Conservation (phyloP, 1,139 yeast species). For the Suhomyces bribrorum region DNA sequence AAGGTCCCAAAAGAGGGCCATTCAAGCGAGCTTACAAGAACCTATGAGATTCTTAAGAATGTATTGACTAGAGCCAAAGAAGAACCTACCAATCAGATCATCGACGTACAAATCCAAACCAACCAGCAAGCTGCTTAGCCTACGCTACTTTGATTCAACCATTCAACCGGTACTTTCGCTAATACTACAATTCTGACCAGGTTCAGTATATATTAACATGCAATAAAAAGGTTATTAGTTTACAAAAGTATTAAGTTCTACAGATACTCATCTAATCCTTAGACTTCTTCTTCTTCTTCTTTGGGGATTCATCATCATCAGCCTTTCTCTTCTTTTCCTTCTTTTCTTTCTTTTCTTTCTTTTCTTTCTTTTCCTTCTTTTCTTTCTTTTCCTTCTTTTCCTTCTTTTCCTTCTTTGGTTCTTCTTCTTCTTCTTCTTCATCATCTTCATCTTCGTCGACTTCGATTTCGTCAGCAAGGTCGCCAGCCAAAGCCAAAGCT, state of each 20-base stretch:
- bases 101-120: background rate
- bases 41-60: slow-evolving; percentile 43
- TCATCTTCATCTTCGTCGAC: slow-evolving; percentile 33
- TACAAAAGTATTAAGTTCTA: slow-evolving; percentile 15
- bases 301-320: slow-evolving; percentile 41
- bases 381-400: slow-evolving; percentile 57
- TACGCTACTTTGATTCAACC: background rate
- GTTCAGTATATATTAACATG: slow-evolving; percentile 18
- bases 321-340: slow-evolving; percentile 57
- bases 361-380: slow-evolving; percentile 52
- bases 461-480: slow-evolving; percentile 29
- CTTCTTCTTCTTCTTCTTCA: slow-evolving; percentile 32
- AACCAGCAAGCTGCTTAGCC: too few relatives aligned
- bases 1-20: slow-evolving; percentile 42
- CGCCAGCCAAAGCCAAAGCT: slow-evolving; percentile 72
- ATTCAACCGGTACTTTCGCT: slow-evolving; percentile 1
- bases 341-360: slow-evolving; percentile 57
- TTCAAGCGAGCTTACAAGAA: slow-evolving; percentile 56
- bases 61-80: slow-evolving; percentile 25
- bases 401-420: slow-evolving; percentile 48
- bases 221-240: slow-evolving; percentile 19
- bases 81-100: background rate
- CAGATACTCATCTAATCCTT: slow-evolving; percentile 16
- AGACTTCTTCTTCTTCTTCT: slow-evolving; percentile 24
- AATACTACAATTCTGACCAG: slow-evolving; percentile 1